Base-by-base conservation (phyloP, 768 basidiomycete genomes). In the Hygrocybe punicea region DNA sequence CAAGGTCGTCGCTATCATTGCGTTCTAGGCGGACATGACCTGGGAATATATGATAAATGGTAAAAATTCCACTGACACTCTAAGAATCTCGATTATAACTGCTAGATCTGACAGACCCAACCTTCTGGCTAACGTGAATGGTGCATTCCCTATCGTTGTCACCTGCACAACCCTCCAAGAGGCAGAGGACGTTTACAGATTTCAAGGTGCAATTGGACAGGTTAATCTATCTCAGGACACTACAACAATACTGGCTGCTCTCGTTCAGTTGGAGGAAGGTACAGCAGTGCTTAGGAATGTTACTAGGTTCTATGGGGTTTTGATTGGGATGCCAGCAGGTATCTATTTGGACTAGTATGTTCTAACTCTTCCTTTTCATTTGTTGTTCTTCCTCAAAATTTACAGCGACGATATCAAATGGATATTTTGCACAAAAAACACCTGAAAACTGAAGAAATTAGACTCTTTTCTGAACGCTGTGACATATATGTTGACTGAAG, bases 291-390 rank as follows among this genome's bases (percentile, higher is more conserved):
- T 52, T 36, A 36, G 51, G 51, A 52, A 52, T 36, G n/a, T 36
- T 40, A 35, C 33, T 36, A 52, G 29, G 51, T 52, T 52, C 51
- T 52, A 52, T 52, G 35, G 9, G 3, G 51, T 52, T 14, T 23
- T 52, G 35, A 36, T 23, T 4, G 37, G 51, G 37, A 52, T 52
- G 51, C 51, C 51, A 17, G 37, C 34, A 40, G 51, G 51, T 23
- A 52, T 52, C n/a, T 52, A 52, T 52, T 37, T 52, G 29, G 35
- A 17, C 51, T 52, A 52, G 51, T 52, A 35, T 35, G 51, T 52
- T 40, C 11, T 48, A 23, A 11, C 29, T 19, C 51, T 21, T 36
- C 35, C 21, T n/a, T 52, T 40, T 10, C 33, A 35, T 36, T 14
- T 35, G 17, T 35, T 36, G 19, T 36, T 23, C 25, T 36, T 36